These are phyloP conservation scores for Mycena indigotica DNA, from an alignment of 768 basidiomycete genomes.

Conservation along the genomic window DNA sequence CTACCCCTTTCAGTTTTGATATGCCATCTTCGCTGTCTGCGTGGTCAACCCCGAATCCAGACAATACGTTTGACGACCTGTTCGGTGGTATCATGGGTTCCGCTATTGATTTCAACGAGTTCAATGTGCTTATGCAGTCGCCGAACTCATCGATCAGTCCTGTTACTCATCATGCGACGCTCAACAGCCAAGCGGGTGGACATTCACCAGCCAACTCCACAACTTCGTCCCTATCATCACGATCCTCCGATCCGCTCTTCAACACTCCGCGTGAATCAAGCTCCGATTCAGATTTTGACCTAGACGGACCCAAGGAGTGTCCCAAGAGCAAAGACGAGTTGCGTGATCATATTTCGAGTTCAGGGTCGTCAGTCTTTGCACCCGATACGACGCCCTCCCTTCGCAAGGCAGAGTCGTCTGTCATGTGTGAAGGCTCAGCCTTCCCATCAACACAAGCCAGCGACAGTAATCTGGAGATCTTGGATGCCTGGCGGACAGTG, in stretches of 20 bases:
- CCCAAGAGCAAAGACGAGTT: constrained; percentile 61
- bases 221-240: constrained; percentile 39
- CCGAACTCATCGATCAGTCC: constrained; percentile 50
- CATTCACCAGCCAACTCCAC: constrained; percentile 34
- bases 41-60: constrained; percentile 45
- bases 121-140: constrained; percentile 34
- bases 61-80: constrained; percentile 49
- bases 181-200: constrained; percentile 26
- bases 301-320: constrained; percentile 33
- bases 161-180: constrained; percentile 48
- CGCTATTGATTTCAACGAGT: constrained; percentile 34
- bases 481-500: constrained; percentile 79
- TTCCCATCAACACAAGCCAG: constrained; percentile 71
- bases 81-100: constrained; percentile 41
- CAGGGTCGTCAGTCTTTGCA: constrained; percentile 68
- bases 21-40: constrained; percentile 44
- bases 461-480: constrained; percentile 74
- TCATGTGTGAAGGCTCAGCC: constrained; percentile 67
- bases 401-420: constrained; percentile 52
- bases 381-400: constrained; percentile 32
- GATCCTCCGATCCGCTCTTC: constrained; percentile 38
- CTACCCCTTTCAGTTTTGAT: constrained; percentile 48
- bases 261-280: constrained; percentile 36
- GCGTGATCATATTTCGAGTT: constrained; percentile 47
- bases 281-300: constrained; percentile 32